These are phyloP conservation scores for Avena eriantha DNA, from an alignment of 176 grass and related monocot genomes.

Conservation along the genomic window DNA sequence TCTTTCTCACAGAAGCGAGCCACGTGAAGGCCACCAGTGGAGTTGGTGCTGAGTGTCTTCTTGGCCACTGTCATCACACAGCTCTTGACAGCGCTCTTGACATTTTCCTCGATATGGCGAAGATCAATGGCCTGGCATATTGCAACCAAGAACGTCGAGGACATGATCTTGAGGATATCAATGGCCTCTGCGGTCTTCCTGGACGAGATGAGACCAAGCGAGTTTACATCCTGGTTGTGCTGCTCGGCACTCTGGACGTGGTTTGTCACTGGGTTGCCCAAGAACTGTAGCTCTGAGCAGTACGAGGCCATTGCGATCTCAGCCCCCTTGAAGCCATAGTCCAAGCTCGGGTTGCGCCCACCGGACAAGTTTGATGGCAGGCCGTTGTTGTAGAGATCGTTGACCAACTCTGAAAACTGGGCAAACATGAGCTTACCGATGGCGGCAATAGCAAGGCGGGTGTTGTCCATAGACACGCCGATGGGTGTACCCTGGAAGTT, in stretches of 20 bases:
- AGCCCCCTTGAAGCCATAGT: constrained; percentile 93
- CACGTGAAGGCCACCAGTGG: background rate
- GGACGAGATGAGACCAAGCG: constrained; percentile 83
- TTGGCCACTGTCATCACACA: background rate
- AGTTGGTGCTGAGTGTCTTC: background rate
- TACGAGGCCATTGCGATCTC: constrained; percentile 96
- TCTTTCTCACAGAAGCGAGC: constrained; percentile 17
- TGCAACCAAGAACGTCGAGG: constrained; percentile 56
- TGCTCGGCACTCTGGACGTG: constrained; percentile 97
- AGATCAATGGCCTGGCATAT: constrained; percentile 18
- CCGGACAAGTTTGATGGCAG: constrained; percentile 84
- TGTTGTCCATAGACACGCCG: constrained; percentile 91
- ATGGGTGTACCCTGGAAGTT: constrained; percentile 94
- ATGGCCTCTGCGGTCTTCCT: constrained; percentile 88
- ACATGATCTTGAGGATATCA: constrained; percentile 92
- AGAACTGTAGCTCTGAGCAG: constrained; percentile 93
- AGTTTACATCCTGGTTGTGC: constrained; percentile 97
- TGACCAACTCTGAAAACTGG: constrained; percentile 83
- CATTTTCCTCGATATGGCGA: constrained; percentile 12
- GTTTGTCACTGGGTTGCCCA: constrained; percentile 89
- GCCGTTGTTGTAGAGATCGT: constrained; percentile 97
- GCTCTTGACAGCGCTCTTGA: constrained; percentile 1
- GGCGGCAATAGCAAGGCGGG: constrained; percentile 73
- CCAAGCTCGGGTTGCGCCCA: constrained; percentile 82
- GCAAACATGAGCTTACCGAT: constrained; percentile 91